These are phyloP conservation scores for Lipomyces yamanashiensis DNA, from an alignment of 805 yeast species.

Conservation along the genomic window DNA sequence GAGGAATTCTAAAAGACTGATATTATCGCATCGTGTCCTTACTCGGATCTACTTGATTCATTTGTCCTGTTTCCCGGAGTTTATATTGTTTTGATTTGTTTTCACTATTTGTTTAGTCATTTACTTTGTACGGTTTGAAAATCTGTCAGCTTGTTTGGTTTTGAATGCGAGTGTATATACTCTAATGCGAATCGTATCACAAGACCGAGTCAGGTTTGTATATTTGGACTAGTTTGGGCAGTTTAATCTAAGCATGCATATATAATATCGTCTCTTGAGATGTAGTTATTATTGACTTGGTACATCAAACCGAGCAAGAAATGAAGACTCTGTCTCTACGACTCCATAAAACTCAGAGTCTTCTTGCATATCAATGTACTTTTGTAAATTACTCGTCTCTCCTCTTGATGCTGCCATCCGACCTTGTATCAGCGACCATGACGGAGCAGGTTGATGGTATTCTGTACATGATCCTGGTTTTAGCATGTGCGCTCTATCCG, in stretches of 20 bases:
- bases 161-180: too few relatives aligned
- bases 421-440: conserved; percentile 18
- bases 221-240: not conserved
- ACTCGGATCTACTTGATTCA: not conserved
- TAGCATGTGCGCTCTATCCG: conserved; percentile 33
- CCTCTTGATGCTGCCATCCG: not conserved
- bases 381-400: conserved; percentile 11
- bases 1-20: conserved; percentile 46
- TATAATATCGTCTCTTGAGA: not conserved
- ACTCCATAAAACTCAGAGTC: conserved; percentile 1
- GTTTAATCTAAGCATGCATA: not conserved
- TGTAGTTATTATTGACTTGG: not conserved
- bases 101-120: too few relatives aligned
- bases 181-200: too few relatives aligned
- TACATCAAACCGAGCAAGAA: conserved; percentile 1
- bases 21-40: not conserved
- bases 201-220: not conserved
- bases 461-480: not conserved
- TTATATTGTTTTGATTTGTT: too few relatives aligned
- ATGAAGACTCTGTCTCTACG: not conserved
- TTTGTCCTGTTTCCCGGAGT: not conserved
- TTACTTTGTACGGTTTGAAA: too few relatives aligned
- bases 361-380: not conserved
- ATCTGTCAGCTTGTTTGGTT: too few relatives aligned
- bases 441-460: conserved; percentile 11